Conservation (phyloP, 2,329 filamentous ascomycete genomes). For the Pyrenophora teres region DNA sequence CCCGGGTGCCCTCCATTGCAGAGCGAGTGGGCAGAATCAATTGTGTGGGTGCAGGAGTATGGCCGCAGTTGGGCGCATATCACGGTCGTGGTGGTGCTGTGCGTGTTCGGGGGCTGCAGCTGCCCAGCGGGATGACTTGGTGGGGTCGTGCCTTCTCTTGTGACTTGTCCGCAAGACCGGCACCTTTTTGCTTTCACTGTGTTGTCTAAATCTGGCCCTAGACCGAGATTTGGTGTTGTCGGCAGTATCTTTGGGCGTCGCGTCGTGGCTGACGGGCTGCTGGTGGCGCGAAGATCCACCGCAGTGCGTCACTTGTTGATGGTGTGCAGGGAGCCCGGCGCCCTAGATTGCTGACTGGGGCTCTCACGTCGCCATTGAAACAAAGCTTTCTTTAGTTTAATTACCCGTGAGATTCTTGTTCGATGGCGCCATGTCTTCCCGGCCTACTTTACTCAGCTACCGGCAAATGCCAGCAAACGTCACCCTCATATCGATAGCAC, state of each 20-base stretch:
- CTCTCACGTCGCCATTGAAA: constrained; percentile 10
- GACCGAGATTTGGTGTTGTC: constrained; percentile 1
- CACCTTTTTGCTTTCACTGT: not conserved
- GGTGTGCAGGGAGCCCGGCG: constrained; percentile 6
- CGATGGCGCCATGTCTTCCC: not conserved
- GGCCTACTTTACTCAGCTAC: not conserved
- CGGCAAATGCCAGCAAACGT: no score
- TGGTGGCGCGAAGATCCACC: constrained; percentile 38
- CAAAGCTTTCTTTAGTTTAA: constrained; percentile 5
- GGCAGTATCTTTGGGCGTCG: constrained; percentile 17
- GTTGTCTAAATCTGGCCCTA: not conserved
- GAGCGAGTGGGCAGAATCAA: constrained; percentile 17
- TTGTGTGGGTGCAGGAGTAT: constrained; percentile 17
- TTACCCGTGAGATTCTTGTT: constrained; percentile 2
- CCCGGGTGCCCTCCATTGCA: constrained; percentile 39
- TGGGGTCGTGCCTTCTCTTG: constrained; percentile 29
- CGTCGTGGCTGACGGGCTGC: constrained; percentile 22
- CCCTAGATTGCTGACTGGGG: constrained; percentile 11
- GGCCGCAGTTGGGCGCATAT: constrained; percentile 34
- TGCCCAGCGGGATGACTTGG: constrained; percentile 26
- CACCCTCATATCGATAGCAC: not conserved
- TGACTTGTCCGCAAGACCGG: not conserved
- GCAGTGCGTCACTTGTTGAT: constrained; percentile 23
- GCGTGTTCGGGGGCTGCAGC: constrained; percentile 20
- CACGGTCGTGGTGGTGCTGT: constrained; percentile 21